phyloP scores from a whole-genome alignment of 139 green algal species.

The Tetradesmus lagerheimii region DNA sequence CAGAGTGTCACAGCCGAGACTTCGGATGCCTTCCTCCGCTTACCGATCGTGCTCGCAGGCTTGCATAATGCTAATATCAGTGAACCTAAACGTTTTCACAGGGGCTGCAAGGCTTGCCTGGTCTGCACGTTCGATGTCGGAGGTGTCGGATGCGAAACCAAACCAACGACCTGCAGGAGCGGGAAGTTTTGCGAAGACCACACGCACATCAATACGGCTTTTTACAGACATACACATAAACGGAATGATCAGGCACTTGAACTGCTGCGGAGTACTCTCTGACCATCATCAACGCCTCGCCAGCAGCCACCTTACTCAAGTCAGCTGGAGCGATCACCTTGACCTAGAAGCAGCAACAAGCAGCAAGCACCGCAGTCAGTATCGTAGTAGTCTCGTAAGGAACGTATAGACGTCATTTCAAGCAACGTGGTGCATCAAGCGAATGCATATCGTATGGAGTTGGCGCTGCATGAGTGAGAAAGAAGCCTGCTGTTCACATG shows the following conservation, averaged over 20 bases:
- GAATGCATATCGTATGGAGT: no score
- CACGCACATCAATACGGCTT: slow-evolving; percentile 39
- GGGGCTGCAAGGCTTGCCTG: no score
- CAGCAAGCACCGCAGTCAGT: not conserved
- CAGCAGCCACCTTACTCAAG: not conserved
- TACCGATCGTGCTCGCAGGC: not conserved
- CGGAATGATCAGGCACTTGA: not conserved
- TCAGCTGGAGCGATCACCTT: slow-evolving; percentile 20
- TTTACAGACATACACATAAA: slow-evolving; percentile 35
- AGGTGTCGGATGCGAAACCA: not conserved
- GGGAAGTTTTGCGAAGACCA: not conserved
- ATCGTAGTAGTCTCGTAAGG: no score
- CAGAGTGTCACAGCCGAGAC: not conserved
- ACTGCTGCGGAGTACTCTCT: not conserved
- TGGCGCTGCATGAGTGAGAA: no score
- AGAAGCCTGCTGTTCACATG: no score
- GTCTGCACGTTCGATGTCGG: not conserved
- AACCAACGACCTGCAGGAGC: not conserved
- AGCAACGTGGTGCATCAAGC: no score
- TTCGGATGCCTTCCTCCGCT: not conserved
- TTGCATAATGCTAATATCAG: not conserved
- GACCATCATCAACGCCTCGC: not conserved
- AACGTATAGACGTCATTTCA: no score
- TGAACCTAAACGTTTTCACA: no score
- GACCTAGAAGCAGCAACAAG: not conserved